Evolutionary conservation across 1,284 basidiomycete species (phyloP), one percentile per base, ranked within the genome.

Genomic region (Sanghuangporus sanghuang): DNA sequence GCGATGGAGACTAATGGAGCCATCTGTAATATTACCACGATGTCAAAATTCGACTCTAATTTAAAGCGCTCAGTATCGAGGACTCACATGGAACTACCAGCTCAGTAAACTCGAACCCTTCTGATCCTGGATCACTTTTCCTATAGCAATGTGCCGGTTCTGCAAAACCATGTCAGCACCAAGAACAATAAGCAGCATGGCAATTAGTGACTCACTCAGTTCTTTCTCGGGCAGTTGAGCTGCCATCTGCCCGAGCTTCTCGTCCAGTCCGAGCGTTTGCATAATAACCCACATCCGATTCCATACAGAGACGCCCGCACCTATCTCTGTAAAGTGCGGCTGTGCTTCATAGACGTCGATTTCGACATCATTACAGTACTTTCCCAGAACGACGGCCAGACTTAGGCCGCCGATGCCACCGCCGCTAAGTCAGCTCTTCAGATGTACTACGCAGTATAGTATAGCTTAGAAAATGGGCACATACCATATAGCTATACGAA

Each of bases 261-360:
- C 70, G 50, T 75, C 72, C 8, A 78, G 64, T 0, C 75, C 76
- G 0, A 78, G 69, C 9, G 70, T 62, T 59, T 76, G 71, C 64
- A 78, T 67, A 18, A 75, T 69, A 11, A 71, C 70, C 75, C 76
- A 76, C 1, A 76, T 77, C 50, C 76, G 72, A 46, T 75, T 74
- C 77, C 76, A 78, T 8, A 78, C 73, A 0, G 73, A 72, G 14
- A 78, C 74, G 1, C 74, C 76, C 1, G 74, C 73, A 2, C 77
- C 77, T 32, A 75, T 71, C 23, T 73, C 72, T 0, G 73, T 73
- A 42, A 78, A 72, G 62, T 76, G 73, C 6, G 73, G 57, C 8
- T 70, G 71, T 0, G 73, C 67, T 66, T 79, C 77, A 56, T 77
- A 79, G 23, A 79, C 62, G 62, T 77, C 73, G 14, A 72, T 65